Evolutionary conservation across 2,329 filamentous ascomycete genomes (phyloP), one percentile per base, ranked within the genome.

Genomic region (Berkeleyomyces rouxiae): DNA sequence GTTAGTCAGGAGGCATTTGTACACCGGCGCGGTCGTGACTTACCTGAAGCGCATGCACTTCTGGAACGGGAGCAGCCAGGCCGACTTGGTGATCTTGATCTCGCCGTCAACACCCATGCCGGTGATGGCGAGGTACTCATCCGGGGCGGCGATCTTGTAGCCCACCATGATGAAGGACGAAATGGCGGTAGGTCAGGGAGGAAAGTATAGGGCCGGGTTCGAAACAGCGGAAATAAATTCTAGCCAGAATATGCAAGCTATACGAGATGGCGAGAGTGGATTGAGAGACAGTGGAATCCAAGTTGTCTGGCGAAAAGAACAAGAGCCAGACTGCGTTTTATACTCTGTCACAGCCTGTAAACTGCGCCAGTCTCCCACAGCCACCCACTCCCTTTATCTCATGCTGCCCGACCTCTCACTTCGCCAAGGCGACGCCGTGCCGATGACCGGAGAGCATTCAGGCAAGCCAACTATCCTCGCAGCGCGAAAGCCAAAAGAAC

Each of bases 91-190:
- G 72, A 95, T 90, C 67, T 82, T 82, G 68, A 95, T 47, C 13
- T 64, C 82, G 69, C 80, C 84, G 51, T 84, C 78, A 68, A 95
- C 80, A 67, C 85, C 83, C 74, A 84, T 84, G 75, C 90, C 89
- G 68, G 88, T 93, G 68, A 93, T 82, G 78, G 89, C 88, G 74
- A 95, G 86, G 79, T 93, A 95, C 75, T 90, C 82, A 74, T 90
- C 87, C 37, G 88, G 85, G 63, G 82, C 82, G 23, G 87, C 85
- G 67, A 90, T 80, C 71, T 79, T 81, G 74, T 86, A 88, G 68
- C 80, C 80, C 37, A 39, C 43, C 77, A 81, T 81, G 59, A 65
- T 75, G 72, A 37, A 43, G 3, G 67, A 68, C 71, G 69, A 49
- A 49, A 62, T 44, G 7, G 4, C 4, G 37, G 33, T 4, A 9